phyloP scores from a whole-genome alignment of 2,329 filamentous ascomycete species.

The Penicillium sclerotiorum region DNA sequence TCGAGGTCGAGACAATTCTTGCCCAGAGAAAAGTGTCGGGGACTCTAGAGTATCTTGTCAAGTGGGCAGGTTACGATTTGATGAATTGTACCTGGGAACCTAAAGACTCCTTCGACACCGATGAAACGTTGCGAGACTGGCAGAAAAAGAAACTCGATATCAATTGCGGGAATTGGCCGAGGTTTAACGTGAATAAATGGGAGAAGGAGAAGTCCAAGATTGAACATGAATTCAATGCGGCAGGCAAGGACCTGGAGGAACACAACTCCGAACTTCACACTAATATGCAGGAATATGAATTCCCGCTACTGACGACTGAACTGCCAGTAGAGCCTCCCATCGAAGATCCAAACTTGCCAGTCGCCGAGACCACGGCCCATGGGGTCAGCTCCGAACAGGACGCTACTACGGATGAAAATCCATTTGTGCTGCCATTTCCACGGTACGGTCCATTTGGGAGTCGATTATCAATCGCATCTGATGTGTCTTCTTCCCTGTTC shows the following conservation, averaged over 20 bases:
- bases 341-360: too few species aligned
- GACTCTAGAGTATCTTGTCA: slow-evolving; percentile 58
- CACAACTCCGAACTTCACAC: not conserved
- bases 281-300: not conserved
- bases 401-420: too few species aligned
- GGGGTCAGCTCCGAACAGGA: too few species aligned
- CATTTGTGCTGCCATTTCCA: too few species aligned
- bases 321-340: too few species aligned
- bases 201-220: slow-evolving; percentile 13
- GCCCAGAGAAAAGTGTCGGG: slow-evolving; percentile 45
- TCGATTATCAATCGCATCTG: not conserved
- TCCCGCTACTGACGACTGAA: not conserved
- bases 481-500: slow-evolving; percentile 17
- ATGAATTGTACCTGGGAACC: slow-evolving; percentile 61
- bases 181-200: slow-evolving; percentile 38
- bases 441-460: too few species aligned
- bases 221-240: not conserved
- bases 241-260: not conserved
- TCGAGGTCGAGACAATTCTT: slow-evolving; percentile 54
- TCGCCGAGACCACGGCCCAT: too few species aligned
- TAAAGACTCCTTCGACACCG: slow-evolving; percentile 40
- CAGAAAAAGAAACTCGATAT: slow-evolving; percentile 35
- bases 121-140: slow-evolving; percentile 47
- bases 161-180: slow-evolving; percentile 27
- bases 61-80: slow-evolving; percentile 64